Evolutionary conservation across 306 rosid genomes (phyloP).

Genomic region (Morella rubra): DNA sequence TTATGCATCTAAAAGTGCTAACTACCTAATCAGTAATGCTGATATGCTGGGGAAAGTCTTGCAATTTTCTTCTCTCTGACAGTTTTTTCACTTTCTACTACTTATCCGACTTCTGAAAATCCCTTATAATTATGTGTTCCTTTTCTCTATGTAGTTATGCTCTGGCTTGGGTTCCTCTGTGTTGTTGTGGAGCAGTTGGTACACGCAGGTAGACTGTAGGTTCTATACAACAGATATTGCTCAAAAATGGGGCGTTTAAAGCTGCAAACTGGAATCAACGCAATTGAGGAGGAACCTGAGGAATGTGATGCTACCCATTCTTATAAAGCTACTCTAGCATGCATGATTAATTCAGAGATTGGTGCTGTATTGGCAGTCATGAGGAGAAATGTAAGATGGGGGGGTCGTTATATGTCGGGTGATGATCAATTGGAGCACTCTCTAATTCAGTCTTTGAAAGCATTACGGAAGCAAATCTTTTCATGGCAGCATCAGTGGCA

Average conservation of each 20-base stretch:
- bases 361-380: conserved; percentile 94
- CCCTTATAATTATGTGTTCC: not conserved
- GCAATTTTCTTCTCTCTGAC: not conserved
- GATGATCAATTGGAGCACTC: conserved; percentile 97
- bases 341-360: conserved; percentile 93
- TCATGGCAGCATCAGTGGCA: conserved; percentile 95
- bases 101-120: conserved; percentile 7
- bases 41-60: not conserved
- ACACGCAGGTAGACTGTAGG: conserved; percentile 16
- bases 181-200: conserved; percentile 11
- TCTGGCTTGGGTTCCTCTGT: conserved; percentile 19
- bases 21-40: not conserved
- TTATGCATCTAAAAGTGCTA: not conserved
- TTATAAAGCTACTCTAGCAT: conserved; percentile 68
- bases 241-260: conserved; percentile 70
- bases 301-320: conserved; percentile 62
- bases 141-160: conserved; percentile 11
- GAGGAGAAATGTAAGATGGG: conserved; percentile 98
- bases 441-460: conserved; percentile 84
- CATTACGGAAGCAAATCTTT: conserved; percentile 76
- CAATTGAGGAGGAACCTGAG: conserved; percentile 91
- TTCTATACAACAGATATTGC: conserved; percentile 24
- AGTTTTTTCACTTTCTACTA: conserved; percentile 1
- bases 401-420: conserved; percentile 83
- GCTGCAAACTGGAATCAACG: conserved; percentile 70